Base-by-base conservation (phyloP, 441 rosid genomes). In the Aquilaria agallochum region DNA sequence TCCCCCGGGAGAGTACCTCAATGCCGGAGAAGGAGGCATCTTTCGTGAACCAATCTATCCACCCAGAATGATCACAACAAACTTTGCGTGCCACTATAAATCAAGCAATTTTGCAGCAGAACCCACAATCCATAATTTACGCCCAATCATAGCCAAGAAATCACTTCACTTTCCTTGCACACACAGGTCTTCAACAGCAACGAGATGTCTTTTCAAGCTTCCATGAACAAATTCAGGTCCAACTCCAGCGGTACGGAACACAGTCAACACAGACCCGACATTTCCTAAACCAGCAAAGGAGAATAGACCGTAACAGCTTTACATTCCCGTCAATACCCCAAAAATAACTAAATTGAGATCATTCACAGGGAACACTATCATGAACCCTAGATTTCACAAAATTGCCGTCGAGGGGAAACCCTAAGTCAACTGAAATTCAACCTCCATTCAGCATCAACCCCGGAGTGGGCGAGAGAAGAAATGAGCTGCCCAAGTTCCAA, bases 21-120 rank as follows among this genome's bases (percentile, higher is more conserved):
- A 64, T 32, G 96, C 92, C 9, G 99, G 93, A 55, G 97, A 92
- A 71, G 98, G 91, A 69, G 97, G 93, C 99, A 95, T 95, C 69
- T 69, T 74, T 54, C 44, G 76, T 55, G 27, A 34, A 70, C 64
- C 5, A 70, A 74, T 67, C 64, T 67, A 71, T 47, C 46, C 33
- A 56, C 56, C 51, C 53, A 60, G 62, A 73, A 57, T 36, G 61
- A 69, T 63, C 71, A 51, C 70, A 51, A n/a, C 68, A 62, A 56
- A 53, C 62, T 66, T 68, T 62, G 56, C 56, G 65, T 27, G 42
- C 30, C 61, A 64, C 48, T 53, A 44, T 11, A 57, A 58, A 50
- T 15, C 31, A 53, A 48, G 40, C 13, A 58, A 56, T 57, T 51
- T 51, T 2, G 52, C 27, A 32, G 20, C 73, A 64, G 40, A 59